Base-by-base conservation (phyloP, 192 early-diverging fungal genomes). In the Podila epigama region DNA sequence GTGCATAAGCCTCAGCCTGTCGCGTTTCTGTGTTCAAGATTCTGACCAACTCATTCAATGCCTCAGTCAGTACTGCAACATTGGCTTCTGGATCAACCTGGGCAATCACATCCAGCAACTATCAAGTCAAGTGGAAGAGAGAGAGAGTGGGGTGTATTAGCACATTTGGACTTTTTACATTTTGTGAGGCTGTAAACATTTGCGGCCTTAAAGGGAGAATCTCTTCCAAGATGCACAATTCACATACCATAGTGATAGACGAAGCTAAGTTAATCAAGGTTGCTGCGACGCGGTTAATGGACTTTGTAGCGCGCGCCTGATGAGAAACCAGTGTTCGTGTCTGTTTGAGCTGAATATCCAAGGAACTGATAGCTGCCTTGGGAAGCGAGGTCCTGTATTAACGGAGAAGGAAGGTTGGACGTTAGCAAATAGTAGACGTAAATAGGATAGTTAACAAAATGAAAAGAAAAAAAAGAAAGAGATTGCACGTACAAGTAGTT, bases 401-500 rank as follows among this genome's bases (percentile, higher is more conserved):
- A 58, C 9, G 11, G 5, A 5, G n/a, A 25, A 33, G 15, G 31
- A 35, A 16, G 28, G 32, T 52, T 32, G 56, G 48, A n/a, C n/a
- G n/a, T n/a, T n/a, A n/a, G n/a, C n/a, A 56, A 59, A 77, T 62
- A 20, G 67, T 34, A 56, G 72, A 51, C 53, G 70, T 77, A 11
- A 63, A 48, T 22, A 81, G 67, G 27, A 78, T 29, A 50, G 44
- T 78, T 13, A 50, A 32, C 27, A 25, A 32, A 8, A 28, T 50
- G 22, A 29, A 4, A 51, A 22, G 40, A 11, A 15, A 57, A 25
- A 4, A n/a, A 18, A 12, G 22, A 16, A n/a, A 54, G 4, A 6
- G 37, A 8, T 5, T n/a, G 15, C 5, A 53, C 82, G 69, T 83
- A 84, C 71, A 82, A 40, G 20, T 83, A 81, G 58, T 85, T 85